Evolutionary conservation across 257 asterid genomes (phyloP).

Genomic region (Rauvolfia tetraphylla): DNA sequence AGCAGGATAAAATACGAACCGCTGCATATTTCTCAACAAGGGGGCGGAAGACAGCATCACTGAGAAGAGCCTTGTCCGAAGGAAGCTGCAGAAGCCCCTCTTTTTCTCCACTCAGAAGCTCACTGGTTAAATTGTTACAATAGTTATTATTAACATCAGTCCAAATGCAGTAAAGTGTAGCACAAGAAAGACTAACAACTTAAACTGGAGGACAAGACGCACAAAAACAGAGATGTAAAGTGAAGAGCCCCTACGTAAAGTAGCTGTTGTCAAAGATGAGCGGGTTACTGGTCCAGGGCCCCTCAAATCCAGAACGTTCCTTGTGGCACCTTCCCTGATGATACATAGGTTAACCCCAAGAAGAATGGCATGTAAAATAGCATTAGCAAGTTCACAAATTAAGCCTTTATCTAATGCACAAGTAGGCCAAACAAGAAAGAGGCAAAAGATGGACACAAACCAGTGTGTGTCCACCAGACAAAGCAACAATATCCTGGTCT

Average conservation of each 20-base stretch:
- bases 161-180: not conserved
- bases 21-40: constrained; percentile 72
- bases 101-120: constrained; percentile 69
- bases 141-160: not conserved
- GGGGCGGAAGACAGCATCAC: constrained; percentile 64
- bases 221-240: not conserved
- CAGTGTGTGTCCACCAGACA: constrained; percentile 93
- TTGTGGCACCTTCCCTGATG: constrained; percentile 79
- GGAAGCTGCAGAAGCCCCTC: constrained; percentile 76
- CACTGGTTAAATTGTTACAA: constrained; percentile 28
- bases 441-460: constrained; percentile 27
- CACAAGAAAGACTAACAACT: not conserved
- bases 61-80: constrained; percentile 69
- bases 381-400: too few relatives aligned
- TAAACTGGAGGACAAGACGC: not conserved
- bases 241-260: constrained; percentile 43
- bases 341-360: not conserved
- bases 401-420: not conserved
- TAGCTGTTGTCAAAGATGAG: constrained; percentile 73
- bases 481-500: constrained; percentile 75
- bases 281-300: constrained; percentile 82
- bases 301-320: constrained; percentile 91
- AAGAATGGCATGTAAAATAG: not conserved
- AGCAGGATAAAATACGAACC: constrained; percentile 26
- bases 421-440: not conserved